Conservation (phyloP, 306 rosid genomes). For the Glycyrrhiza uralensis region DNA sequence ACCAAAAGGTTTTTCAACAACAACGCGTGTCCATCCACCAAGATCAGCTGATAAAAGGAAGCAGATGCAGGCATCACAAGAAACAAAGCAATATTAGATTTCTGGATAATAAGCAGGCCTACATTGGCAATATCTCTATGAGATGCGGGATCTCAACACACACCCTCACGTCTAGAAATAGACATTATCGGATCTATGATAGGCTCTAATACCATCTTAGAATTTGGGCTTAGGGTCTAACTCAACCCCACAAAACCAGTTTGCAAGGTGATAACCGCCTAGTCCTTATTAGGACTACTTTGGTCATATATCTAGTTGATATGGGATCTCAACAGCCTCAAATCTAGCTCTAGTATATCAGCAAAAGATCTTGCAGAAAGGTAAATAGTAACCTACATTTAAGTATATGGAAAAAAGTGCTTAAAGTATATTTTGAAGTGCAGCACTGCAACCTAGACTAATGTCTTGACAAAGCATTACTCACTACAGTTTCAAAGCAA, state of each 20-base stretch:
- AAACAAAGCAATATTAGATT: constrained; percentile 12
- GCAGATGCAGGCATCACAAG: constrained; percentile 15
- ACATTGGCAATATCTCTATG: no score
- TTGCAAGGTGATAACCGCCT: no score
- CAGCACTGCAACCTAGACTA: not conserved
- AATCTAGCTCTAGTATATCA: not conserved
- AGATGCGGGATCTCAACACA: no score
- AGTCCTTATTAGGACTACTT: no score
- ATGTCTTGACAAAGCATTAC: not conserved
- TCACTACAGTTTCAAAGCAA: not conserved
- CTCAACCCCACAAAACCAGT: no score
- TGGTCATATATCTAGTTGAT: no score
- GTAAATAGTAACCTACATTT: not conserved
- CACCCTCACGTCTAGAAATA: no score
- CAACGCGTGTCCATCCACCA: constrained; percentile 96
- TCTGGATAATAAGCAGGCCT: not conserved
- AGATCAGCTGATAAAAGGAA: constrained; percentile 57
- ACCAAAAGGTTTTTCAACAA: constrained; percentile 99
- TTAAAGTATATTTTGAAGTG: not conserved
- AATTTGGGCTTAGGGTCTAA: no score
- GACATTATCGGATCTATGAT: no score
- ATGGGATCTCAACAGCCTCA: no score
- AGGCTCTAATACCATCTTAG: no score
- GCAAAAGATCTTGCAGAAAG: constrained; percentile 1
- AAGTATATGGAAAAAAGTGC: not conserved